These are phyloP conservation scores for Pseudohyphozyma bogoriensis DNA, from an alignment of 768 basidiomycete species.

Conservation along the genomic window DNA sequence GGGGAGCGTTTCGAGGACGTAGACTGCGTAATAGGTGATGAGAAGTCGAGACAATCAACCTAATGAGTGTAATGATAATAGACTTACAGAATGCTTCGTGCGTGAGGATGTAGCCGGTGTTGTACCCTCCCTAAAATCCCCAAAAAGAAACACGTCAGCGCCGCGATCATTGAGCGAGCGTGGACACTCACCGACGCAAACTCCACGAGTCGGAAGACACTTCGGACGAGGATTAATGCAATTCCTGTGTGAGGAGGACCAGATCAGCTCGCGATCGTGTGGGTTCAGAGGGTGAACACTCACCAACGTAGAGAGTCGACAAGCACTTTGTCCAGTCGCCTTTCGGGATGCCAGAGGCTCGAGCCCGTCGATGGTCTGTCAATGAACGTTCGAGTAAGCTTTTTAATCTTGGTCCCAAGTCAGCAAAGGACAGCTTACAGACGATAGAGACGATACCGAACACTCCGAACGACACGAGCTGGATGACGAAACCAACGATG, in stretches of 20 bases:
- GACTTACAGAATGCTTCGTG: conserved; percentile 15
- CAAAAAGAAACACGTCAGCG: conserved; percentile 19
- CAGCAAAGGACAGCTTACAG: background rate
- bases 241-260: background rate
- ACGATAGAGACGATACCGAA: conserved; percentile 17
- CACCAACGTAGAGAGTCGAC: conserved; percentile 21
- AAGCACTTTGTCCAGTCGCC: conserved; percentile 19
- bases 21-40: background rate
- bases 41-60: background rate
- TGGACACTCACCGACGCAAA: too few relatives aligned
- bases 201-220: too few relatives aligned
- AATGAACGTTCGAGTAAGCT: background rate
- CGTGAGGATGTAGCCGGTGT: conserved; percentile 13
- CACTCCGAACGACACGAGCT: conserved; percentile 21
- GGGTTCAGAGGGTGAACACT: background rate
- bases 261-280: background rate
- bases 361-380: conserved; percentile 17
- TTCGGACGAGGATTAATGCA: conserved; percentile 4
- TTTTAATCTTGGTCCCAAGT: too few relatives aligned
- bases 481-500: conserved; percentile 20
- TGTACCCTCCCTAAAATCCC: conserved; percentile 14
- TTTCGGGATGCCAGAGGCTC: background rate
- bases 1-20: conserved; percentile 12
- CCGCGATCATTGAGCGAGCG: too few relatives aligned
- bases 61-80: too few relatives aligned